Conservation (phyloP, 768 basidiomycete species). For the Terana coerulea region DNA sequence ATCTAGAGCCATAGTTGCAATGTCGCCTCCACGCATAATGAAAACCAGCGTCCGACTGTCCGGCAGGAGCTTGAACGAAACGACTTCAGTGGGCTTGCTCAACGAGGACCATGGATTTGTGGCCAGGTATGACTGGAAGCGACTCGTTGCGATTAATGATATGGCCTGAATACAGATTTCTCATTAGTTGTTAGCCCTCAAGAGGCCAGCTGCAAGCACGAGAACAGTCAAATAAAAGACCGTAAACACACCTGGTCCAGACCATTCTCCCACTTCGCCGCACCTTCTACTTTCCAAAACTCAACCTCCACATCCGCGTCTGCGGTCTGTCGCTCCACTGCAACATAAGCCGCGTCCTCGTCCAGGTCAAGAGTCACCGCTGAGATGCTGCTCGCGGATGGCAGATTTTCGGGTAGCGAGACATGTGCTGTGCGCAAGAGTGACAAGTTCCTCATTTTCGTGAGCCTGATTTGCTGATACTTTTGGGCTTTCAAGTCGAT, state of each 20-base stretch:
- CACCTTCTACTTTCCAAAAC: conserved; percentile 43
- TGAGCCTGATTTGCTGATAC: neutral
- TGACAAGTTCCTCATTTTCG: conserved; percentile 14
- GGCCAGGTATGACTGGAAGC: conserved; percentile 13
- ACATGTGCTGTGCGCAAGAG: conserved; percentile 8
- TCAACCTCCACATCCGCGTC: conserved; percentile 57
- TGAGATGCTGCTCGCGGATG: conserved; percentile 30
- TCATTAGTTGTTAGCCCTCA: too few species aligned
- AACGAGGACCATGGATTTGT: conserved; percentile 21
- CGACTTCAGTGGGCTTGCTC: conserved; percentile 36
- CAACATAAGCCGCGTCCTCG: conserved; percentile 54
- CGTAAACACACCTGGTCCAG: neutral
- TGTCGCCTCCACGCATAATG: conserved; percentile 78
- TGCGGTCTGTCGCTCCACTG: conserved; percentile 44
- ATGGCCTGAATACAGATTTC: neutral
- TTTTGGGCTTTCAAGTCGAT: too few species aligned
- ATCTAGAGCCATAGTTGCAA: conserved; percentile 60
- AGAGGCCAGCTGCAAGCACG: too few species aligned
- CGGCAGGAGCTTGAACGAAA: conserved; percentile 65
- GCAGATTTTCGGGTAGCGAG: conserved; percentile 4
- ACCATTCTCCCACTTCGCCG: conserved; percentile 12
- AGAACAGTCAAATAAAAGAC: too few species aligned
- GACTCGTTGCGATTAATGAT: conserved; percentile 15
- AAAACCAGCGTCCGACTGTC: conserved; percentile 66
- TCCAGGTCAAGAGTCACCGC: conserved; percentile 60